Percentiles rank a stretch among this genome's conserved stretches.
Evolutionary conservation across 805 yeast species (phyloP).

Genomic region (Kodamaea neixiangensis): DNA sequence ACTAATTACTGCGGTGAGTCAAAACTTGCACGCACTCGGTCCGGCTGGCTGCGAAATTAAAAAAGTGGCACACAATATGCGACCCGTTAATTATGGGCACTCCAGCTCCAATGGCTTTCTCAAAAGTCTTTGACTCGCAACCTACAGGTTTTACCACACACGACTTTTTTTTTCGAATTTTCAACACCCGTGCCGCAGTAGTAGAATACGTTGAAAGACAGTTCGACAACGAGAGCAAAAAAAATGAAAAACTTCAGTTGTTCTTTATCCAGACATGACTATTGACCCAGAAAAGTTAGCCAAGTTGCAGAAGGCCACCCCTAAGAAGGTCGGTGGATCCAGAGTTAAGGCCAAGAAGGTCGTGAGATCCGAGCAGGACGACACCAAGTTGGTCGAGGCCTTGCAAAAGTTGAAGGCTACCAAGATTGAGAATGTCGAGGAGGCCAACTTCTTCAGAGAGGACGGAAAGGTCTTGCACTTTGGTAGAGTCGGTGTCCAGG

Average conservation of each 20-base stretch:
- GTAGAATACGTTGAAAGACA: too few relatives aligned
- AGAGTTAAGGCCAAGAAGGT: conserved; percentile 91
- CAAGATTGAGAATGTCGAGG: conserved; percentile 87
- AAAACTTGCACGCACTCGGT: too few relatives aligned
- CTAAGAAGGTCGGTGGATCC: conserved; percentile 77
- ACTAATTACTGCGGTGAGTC: too few relatives aligned
- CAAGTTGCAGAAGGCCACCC: conserved; percentile 81
- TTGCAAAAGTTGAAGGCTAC: conserved; percentile 87
- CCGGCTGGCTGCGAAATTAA: too few relatives aligned
- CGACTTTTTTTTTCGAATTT: neutral
- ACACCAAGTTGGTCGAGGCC: conserved; percentile 86
- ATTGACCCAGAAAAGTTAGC: conserved; percentile 93
- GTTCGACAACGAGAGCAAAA: conserved; percentile 17
- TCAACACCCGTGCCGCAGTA: too few relatives aligned
- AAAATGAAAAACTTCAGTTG: conserved; percentile 8
- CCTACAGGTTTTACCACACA: neutral
- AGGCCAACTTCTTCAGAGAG: conserved; percentile 96
- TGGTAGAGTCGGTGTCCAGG: conserved; percentile 95
- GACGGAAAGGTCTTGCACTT: conserved; percentile 96
- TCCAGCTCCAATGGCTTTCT: too few relatives aligned
- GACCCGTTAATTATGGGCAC: too few relatives aligned
- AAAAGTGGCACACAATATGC: too few relatives aligned
- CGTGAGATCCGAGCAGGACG: conserved; percentile 75
- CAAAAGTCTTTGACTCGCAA: too few relatives aligned
- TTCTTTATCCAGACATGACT: conserved; percentile 52